Evolutionary conservation across 768 basidiomycete genomes (phyloP).

Genomic region (Suillus subaureus): DNA sequence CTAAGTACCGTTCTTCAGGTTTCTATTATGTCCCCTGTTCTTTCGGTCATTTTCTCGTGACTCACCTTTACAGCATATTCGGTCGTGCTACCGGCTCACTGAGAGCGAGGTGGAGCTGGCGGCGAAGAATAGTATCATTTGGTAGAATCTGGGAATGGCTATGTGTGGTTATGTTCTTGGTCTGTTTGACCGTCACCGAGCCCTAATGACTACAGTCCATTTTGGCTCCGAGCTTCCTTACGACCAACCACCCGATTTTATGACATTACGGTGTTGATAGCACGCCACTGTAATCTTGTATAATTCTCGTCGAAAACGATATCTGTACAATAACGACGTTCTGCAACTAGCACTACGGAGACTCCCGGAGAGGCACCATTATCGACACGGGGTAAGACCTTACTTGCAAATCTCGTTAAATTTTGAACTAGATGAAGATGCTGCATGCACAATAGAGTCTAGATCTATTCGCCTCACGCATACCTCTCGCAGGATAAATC

Average conservation of each 20-base stretch:
- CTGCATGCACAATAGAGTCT: not conserved
- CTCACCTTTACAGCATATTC: conserved; percentile 35
- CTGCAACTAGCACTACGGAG: not conserved
- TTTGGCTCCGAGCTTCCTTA: not conserved
- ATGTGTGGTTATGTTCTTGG: conserved; percentile 14
- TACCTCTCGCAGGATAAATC: not conserved
- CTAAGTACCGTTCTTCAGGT: conserved; percentile 6
- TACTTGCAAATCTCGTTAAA: not conserved
- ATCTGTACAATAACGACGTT: not conserved
- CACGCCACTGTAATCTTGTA: not conserved
- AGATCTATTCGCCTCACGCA: not conserved
- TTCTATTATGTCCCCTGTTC: not conserved
- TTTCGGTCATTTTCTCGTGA: conserved; percentile 18
- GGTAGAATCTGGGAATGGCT: not conserved
- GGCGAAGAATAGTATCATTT: not conserved
- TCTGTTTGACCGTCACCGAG: conserved; percentile 7
- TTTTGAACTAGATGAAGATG: not conserved
- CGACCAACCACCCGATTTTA: not conserved
- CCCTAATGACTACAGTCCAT: not conserved
- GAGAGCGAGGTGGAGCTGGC: not conserved
- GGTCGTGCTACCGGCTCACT: not conserved
- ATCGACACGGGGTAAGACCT: not conserved
- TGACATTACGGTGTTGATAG: not conserved
- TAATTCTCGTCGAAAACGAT: not conserved
- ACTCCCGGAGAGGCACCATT: not conserved